Base-by-base conservation (phyloP, 768 basidiomycete genomes). In the Russula lepida region DNA sequence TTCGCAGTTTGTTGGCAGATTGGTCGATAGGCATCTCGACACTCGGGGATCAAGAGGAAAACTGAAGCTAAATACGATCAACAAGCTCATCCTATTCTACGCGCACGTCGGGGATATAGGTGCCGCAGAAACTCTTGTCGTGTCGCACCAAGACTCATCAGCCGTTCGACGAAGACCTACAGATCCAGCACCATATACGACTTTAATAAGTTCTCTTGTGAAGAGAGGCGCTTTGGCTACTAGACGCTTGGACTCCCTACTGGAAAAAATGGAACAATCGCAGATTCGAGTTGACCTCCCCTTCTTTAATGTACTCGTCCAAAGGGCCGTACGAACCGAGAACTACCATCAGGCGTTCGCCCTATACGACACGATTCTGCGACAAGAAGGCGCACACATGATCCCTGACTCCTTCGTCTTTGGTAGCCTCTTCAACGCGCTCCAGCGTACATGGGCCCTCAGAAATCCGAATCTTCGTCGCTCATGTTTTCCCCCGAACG, bases 271-370 rank as follows among this genome's bases (percentile, higher is more conserved):
- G 75, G 66, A 68, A 51, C 67, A 71, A 21, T 71, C 74, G 1
- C 73, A 73, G 4, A 70, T 79, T 13, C 44, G 68, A 2, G 75
- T 77, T 0, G 73, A 79, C 55, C 70, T 74, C 9, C 66, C 66
- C 41, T 64, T 82, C n/a, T 77, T 82, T 71, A 82, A 84, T 58
- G 62, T 75, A 8, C 74, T 84, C 62, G 75, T 84, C 15, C 70
- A 75, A 6, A 69, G 71, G 17, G 75, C 79, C 57, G 65, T 74
- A 39, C 67, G 73, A 13, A 68, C 68, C 1, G 58, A 68, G 13
- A 71, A 72, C 6, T 69, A 74, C 51, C 66, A 64, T 5, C 71
- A 73, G 19, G 78, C 76, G 6, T 79, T 82, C 61, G 66, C 71
- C 3, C 69, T 82, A 4, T 84, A 82, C 64, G 66, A 66, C 8